Conservation (phyloP, 129 eudicot genomes). For the Pseudognaphalium luteoalbum region DNA sequence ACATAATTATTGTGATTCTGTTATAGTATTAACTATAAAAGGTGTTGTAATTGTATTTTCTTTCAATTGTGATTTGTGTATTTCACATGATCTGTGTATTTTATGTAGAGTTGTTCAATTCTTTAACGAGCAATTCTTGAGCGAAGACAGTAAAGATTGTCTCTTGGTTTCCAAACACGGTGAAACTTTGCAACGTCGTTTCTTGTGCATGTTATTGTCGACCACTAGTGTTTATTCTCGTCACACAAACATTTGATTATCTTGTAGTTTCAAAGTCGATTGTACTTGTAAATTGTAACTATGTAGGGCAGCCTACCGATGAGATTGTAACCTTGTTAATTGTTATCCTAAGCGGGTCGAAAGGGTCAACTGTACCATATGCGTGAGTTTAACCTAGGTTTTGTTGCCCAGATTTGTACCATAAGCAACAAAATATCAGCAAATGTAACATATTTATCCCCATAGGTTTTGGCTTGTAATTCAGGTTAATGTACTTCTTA, state of each 20-base stretch:
- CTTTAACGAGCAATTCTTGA: not conserved
- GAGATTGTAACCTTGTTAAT: not conserved
- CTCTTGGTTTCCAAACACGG: not conserved
- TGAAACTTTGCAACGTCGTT: conserved; percentile 30
- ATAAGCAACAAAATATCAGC: not conserved
- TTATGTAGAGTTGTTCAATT: conserved; percentile 8
- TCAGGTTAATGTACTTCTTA: not conserved
- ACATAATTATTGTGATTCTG: not conserved
- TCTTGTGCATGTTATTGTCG: conserved; percentile 40
- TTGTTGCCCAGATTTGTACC: not conserved
- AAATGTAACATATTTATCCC: not conserved
- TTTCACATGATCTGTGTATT: conserved; percentile 13
- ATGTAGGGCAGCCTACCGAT: not conserved
- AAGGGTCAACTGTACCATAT: not conserved
- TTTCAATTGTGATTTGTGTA: conserved; percentile 3
- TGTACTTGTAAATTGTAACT: conserved; percentile 15
- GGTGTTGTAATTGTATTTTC: conserved; percentile 8
- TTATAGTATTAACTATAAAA: not conserved
- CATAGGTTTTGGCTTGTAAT: not conserved
- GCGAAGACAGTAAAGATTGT: not conserved
- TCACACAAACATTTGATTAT: not conserved
- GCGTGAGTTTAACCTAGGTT: not conserved
- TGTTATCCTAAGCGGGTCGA: not conserved
- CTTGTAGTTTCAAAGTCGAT: conserved; percentile 11
- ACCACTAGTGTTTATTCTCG: not conserved